Base-by-base conservation (phyloP, 2,329 filamentous ascomycete genomes). In the Beauveria pseudobassiana region DNA sequence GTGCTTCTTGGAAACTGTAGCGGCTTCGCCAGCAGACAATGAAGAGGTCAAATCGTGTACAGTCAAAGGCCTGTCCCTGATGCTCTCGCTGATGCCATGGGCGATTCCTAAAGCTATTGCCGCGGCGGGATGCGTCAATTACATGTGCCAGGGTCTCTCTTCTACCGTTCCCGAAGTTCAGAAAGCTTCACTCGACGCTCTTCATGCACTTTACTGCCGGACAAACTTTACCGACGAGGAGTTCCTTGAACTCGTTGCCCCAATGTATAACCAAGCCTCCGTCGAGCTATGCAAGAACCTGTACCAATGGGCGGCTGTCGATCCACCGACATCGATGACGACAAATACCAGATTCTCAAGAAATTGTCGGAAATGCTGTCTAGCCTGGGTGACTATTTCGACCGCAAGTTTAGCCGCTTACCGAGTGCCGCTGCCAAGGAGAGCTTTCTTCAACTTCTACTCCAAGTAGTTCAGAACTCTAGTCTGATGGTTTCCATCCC, bases 401-500 rank as follows among this genome's bases (percentile, higher is more conserved):
- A 95, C 69, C 85, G 90, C 64, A 91, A 90, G 66, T 88, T 87
- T 64, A 79, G 83, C 30, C 79, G 85, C 50, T 79, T 93, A 42
- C 87, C 89, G 1, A 63, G 81, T 74, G 71, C 87, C 60, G 74
- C 78, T 30, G 87, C 95, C 70, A 79, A 93, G 14, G 81, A 86
- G 40, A 86, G 85, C 5, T 90, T 98, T 67, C 82, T 98, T 63
- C 84, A 88, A 55, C 84, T 99, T 61, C 82, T 97, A 51, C 83
- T 93, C 64, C 80, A 84, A 61, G 88, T 97, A 59, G 84, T 93
- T 61, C 89, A 90, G 67, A 91, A 90, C 73, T 87, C 89, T 68
- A 98, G 95, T 72, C 82, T 99, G 61, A 88, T 95, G 50, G 88
- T 99, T 20, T 97, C 95, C 2, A 97, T 98, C 68, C 93, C 95